Conservation (phyloP, 108 stramenopile species). For the Cyclostephanos tholiformis region DNA sequence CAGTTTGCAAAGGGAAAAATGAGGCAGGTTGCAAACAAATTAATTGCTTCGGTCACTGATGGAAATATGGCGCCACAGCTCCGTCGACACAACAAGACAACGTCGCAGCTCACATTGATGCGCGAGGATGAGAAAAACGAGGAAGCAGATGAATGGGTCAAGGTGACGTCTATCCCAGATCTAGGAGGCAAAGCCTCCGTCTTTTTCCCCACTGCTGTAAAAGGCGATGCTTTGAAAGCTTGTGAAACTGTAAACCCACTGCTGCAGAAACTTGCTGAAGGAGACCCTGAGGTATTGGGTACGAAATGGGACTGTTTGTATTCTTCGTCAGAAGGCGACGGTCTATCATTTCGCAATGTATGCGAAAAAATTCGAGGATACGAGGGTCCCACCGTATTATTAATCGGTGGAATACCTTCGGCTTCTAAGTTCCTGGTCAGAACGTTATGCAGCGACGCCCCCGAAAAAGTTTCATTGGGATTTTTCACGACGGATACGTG, state of each 20-base stretch:
- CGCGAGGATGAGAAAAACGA: slow-evolving; percentile 15
- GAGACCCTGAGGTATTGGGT: slow-evolving; percentile 58
- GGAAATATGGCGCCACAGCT: slow-evolving; percentile 12
- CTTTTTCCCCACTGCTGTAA: slow-evolving; percentile 45
- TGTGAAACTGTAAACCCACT: slow-evolving; percentile 29
- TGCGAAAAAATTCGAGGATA: slow-evolving; percentile 51
- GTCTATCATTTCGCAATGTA: slow-evolving; percentile 53
- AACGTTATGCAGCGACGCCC: no score
- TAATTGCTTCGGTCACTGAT: slow-evolving; percentile 8
- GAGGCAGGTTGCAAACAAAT: slow-evolving; percentile 21
- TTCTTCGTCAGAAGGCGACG: slow-evolving; percentile 57
- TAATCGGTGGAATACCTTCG: slow-evolving; percentile 51
- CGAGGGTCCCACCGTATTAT: slow-evolving; percentile 51
- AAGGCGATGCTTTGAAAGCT: slow-evolving; percentile 18
- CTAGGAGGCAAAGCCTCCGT: slow-evolving; percentile 45
- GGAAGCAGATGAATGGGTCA: slow-evolving; percentile 46
- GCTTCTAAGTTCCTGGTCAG: slow-evolving; percentile 12
- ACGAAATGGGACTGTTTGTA: slow-evolving; percentile 61
- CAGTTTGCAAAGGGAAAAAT: slow-evolving; percentile 58
- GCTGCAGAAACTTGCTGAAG: slow-evolving; percentile 30
- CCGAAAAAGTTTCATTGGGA: slow-evolving; percentile 47
- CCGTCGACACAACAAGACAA: slow-evolving; percentile 17
- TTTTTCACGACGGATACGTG: slow-evolving; percentile 61
- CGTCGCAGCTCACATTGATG: slow-evolving; percentile 3
- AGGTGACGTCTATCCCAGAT: slow-evolving; percentile 44